phyloP scores from a whole-genome alignment of 2,329 filamentous ascomycete species.

The Alternaria consortialis region DNA sequence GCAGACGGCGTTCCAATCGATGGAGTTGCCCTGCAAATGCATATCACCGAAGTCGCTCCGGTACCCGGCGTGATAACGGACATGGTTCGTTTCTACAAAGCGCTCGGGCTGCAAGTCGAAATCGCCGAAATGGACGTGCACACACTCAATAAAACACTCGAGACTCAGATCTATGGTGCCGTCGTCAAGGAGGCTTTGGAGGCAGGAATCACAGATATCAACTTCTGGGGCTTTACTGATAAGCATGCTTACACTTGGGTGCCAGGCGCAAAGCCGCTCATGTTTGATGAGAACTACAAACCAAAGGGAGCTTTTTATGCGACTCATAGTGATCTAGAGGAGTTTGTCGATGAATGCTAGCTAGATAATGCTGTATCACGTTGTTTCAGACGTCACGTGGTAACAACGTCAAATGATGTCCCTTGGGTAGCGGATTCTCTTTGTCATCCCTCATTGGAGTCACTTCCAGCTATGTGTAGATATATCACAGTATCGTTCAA shows the following conservation, averaged over 20 bases:
- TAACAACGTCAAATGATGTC: not conserved
- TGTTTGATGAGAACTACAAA: slow-evolving; percentile 15
- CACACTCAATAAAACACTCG: slow-evolving; percentile 7
- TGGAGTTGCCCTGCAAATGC: slow-evolving; percentile 20
- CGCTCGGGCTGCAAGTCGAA: slow-evolving; percentile 14
- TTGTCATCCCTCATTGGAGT: no score
- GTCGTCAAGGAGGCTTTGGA: slow-evolving; percentile 13
- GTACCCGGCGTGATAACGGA: slow-evolving; percentile 12
- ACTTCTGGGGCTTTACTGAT: slow-evolving; percentile 21
- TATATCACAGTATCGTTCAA: no score
- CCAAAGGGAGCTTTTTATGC: slow-evolving; percentile 13
- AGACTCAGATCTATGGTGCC: slow-evolving; percentile 9
- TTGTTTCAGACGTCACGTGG: not conserved
- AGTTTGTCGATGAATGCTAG: not conserved
- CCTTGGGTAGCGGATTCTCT: no score
- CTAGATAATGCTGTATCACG: not conserved
- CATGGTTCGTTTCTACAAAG: slow-evolving; percentile 12
- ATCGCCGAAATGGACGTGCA: slow-evolving; percentile 21
- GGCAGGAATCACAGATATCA: slow-evolving; percentile 18
- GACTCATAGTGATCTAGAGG: slow-evolving; percentile 5
- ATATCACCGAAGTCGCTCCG: slow-evolving; percentile 13
- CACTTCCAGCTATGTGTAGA: no score
- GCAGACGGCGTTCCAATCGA: slow-evolving; percentile 15
- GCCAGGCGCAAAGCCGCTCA: slow-evolving; percentile 19
- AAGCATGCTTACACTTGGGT: slow-evolving; percentile 18